Percentiles rank a stretch among this genome's conserved stretches.
These are phyloP conservation scores for Myriosclerotinia duriaeana DNA, from an alignment of 2,329 filamentous ascomycete genomes.

Conservation along the genomic window DNA sequence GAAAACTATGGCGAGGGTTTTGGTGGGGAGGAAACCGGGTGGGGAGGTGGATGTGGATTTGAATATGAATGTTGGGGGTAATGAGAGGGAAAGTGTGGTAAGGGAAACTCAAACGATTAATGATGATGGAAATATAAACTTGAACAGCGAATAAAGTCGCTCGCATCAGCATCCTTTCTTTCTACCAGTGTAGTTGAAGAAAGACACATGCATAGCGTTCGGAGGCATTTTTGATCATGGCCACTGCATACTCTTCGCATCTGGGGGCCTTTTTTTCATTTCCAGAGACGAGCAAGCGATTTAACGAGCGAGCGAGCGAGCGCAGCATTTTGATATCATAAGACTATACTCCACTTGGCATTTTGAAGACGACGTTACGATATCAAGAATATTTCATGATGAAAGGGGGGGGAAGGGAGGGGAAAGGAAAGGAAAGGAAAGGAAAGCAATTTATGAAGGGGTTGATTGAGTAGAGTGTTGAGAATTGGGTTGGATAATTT, in stretches of 20 bases:
- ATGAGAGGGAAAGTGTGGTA: background rate
- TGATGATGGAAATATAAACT: background rate
- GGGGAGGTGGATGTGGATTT: conserved; percentile 3
- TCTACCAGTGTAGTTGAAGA: background rate
- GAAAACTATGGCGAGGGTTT: conserved; percentile 30
- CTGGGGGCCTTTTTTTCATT: background rate
- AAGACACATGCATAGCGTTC: background rate
- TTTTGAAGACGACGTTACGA: background rate
- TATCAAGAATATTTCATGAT: background rate
- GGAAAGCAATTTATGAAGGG: background rate
- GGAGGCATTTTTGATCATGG: background rate
- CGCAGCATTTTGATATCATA: background rate
- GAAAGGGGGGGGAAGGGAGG: no score
- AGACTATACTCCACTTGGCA: background rate
- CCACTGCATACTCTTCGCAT: background rate
- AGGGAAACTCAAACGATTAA: conserved; percentile 1
- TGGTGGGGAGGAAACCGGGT: conserved; percentile 37
- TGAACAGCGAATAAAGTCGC: background rate
- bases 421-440: background rate
- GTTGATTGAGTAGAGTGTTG: no score
- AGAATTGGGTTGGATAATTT: no score
- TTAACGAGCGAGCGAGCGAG: background rate
- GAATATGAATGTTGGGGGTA: no score
- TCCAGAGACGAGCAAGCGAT: background rate
- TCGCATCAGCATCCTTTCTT: background rate